Percentiles rank a stretch among this genome's conserved stretches.
These are phyloP conservation scores for Psilocybe subaeruginosa DNA, from an alignment of 768 basidiomycete species.

Conservation along the genomic window DNA sequence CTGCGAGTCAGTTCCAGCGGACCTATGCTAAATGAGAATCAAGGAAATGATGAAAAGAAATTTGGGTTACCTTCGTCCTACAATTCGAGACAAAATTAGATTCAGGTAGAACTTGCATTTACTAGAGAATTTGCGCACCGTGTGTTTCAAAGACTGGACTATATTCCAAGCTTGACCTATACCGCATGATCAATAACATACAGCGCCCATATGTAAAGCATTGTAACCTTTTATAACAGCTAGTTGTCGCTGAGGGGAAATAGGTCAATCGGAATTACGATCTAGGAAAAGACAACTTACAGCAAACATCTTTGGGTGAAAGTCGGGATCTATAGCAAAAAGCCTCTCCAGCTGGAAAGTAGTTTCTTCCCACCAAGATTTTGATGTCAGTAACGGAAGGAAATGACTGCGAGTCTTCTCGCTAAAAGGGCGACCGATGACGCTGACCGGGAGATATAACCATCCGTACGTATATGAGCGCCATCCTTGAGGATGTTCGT, in stretches of 20 bases:
- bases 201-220: neutral
- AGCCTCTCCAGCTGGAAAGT: constrained; percentile 75
- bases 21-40: constrained; percentile 45
- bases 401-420: constrained; percentile 82
- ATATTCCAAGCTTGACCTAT: constrained; percentile 87
- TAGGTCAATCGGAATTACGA: constrained; percentile 7
- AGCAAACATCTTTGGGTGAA: constrained; percentile 89
- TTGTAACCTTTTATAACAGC: constrained; percentile 81
- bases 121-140: constrained; percentile 46
- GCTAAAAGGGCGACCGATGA: constrained; percentile 87
- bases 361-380: constrained; percentile 90
- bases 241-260: constrained; percentile 66
- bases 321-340: constrained; percentile 83
- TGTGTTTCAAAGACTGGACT: constrained; percentile 79
- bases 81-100: neutral
- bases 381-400: constrained; percentile 79
- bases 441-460: constrained; percentile 83
- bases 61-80: constrained; percentile 71
- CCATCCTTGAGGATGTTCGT: constrained; percentile 84
- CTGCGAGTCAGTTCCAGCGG: constrained; percentile 89
- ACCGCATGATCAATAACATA: neutral
- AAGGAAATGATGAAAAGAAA: neutral
- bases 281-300: constrained; percentile 39
- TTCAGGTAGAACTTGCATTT: neutral
- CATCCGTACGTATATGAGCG: constrained; percentile 87